Base-by-base conservation (phyloP, 1,139 yeast genomes). In the Keqinozyma sinolaborantium region DNA sequence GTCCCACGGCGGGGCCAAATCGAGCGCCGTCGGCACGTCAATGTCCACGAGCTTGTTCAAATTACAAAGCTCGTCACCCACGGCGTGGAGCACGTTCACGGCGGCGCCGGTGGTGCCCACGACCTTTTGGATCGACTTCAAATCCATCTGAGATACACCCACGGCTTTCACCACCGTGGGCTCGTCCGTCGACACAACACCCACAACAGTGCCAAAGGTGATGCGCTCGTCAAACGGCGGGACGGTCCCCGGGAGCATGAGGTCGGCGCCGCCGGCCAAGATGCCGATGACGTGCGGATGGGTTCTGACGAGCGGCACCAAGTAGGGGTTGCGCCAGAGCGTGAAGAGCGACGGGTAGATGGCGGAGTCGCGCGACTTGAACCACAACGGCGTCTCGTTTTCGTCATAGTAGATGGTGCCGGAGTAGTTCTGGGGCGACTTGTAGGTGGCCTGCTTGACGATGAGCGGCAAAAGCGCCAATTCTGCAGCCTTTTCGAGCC, bases 161-260 rank as follows among this genome's bases (percentile, higher is more conserved):
- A 90, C 73, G 0, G 96, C 97, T 48, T 78, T 70, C 0, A 80
- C 71, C 10, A 83, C 81, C 2, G 70, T 56, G 0, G 95, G 95
- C 15, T 65, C 50, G n/a, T 70, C 64, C 23, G 67, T 64, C 38
- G 77, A 74, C 0, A 80, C 85, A 23, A 92, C 69, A 0, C 85
- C 95, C 12, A 86, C 95, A n/a, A 82, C 53, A 0, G 70, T 48
- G 1, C 82, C 90, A 31, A 58, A 58, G 2, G 45, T 48, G 4
- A 76, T 50, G 25, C 67, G 37, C 0, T 44, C 30, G 29, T 83
- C 87, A 47, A 83, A 81, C 0, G 95, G 95, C 0, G 87, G 84
- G 5, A 84, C 65, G 3, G 92, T 78, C 0, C 98, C 98, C 1
- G 95, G 94, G 23, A 85, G 66, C 97, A 92, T 90, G 46, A 92